Percentiles rank a stretch among this genome's conserved stretches.
Conservation (phyloP, 306 rosid species). For the Delonix regia region DNA sequence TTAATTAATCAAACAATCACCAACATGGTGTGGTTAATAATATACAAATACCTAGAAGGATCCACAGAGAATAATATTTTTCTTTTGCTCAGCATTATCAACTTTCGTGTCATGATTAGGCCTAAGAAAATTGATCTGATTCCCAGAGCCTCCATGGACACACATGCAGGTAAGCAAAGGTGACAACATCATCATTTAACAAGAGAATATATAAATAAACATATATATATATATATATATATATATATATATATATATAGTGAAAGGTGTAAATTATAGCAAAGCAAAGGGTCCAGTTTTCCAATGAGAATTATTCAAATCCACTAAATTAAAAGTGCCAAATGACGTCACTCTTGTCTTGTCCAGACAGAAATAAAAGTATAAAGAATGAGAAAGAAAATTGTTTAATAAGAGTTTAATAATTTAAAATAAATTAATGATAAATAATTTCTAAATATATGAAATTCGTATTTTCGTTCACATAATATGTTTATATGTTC, state of each 20-base stretch:
- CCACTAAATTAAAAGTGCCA: slow-evolving; percentile 38
- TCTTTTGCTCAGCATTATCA: neutral
- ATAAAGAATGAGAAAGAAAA: slow-evolving; percentile 6
- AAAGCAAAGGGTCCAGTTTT: slow-evolving; percentile 30
- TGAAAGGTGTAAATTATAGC: neutral
- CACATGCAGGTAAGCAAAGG: slow-evolving; percentile 44
- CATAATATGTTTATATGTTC: neutral
- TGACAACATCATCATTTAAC: slow-evolving; percentile 44
- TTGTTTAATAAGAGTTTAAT: no score
- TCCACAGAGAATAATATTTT: slow-evolving; percentile 36
- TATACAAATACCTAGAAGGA: slow-evolving; percentile 6
- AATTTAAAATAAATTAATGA: neutral
- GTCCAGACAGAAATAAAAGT: neutral
- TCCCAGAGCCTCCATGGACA: slow-evolving; percentile 28
- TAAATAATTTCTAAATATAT: neutral
- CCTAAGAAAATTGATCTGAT: slow-evolving; percentile 32
- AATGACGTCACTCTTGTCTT: slow-evolving; percentile 39
- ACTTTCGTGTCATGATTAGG: slow-evolving; percentile 44
- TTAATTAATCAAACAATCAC: slow-evolving; percentile 28
- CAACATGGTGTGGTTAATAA: slow-evolving; percentile 8
- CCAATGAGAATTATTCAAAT: slow-evolving; percentile 26
- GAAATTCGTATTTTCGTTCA: neutral
- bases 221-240: slow-evolving; percentile 25
- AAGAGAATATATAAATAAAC: no score
- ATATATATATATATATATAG: slow-evolving; percentile 2